These are phyloP conservation scores for Coemansia sp. DNA, from an alignment of 192 early-diverging fungal genomes.

Conservation along the genomic window DNA sequence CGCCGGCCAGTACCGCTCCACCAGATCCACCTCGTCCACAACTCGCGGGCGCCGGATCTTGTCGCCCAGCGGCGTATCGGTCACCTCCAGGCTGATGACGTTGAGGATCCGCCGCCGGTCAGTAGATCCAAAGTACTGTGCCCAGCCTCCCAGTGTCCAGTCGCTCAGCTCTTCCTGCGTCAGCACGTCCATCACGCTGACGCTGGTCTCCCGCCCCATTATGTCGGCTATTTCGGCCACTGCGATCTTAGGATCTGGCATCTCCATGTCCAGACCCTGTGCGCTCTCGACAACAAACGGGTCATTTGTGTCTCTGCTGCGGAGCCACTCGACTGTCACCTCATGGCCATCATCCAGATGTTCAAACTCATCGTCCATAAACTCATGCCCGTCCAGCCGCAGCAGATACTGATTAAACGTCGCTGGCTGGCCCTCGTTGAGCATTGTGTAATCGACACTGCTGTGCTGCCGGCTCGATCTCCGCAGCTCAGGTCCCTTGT, in stretches of 20 bases:
- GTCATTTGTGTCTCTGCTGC: conserved; percentile 61
- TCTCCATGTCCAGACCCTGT: conserved; percentile 76
- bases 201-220: conserved; percentile 64
- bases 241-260: conserved; percentile 65
- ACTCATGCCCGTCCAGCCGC: conserved; percentile 66
- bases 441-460: conserved; percentile 78
- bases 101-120: conserved; percentile 75
- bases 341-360: conserved; percentile 60
- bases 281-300: conserved; percentile 73
- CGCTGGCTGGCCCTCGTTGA: conserved; percentile 74
- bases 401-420: conserved; percentile 82
- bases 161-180: conserved; percentile 77
- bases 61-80: conserved; percentile 66
- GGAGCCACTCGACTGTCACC: conserved; percentile 67
- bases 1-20: conserved; percentile 82
- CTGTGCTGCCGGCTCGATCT: conserved; percentile 60
- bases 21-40: conserved; percentile 87
- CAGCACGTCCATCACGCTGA: conserved; percentile 90
- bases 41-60: conserved; percentile 71
- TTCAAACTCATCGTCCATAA: conserved; percentile 66
- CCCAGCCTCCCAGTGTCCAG: conserved; percentile 84
- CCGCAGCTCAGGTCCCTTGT: conserved; percentile 51
- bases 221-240: conserved; percentile 60
- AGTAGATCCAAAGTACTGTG: conserved; percentile 67
- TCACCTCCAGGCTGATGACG: conserved; percentile 87